Conservation (phyloP, 805 yeast species). For the Cyberlindnera mrakii region DNA sequence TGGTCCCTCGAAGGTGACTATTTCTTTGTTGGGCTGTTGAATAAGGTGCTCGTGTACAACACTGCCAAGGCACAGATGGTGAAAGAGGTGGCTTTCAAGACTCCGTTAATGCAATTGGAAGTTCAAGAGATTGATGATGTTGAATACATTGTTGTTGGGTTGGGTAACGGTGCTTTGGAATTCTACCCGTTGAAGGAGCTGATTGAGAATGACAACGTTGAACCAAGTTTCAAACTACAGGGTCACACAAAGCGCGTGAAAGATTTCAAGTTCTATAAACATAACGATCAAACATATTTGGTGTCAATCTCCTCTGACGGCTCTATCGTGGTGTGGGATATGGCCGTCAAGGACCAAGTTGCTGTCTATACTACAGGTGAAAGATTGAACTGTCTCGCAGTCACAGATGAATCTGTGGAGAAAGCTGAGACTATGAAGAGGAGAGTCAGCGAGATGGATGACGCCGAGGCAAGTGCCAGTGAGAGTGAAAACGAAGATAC, state of each 20-base stretch:
- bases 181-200: conserved; percentile 42
- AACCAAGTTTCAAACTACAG: conserved; percentile 52
- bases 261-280: conserved; percentile 51
- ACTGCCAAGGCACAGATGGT: conserved; percentile 56
- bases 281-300: conserved; percentile 41
- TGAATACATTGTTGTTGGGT: conserved; percentile 62
- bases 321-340: conserved; percentile 85
- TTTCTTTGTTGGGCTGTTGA: conserved; percentile 70
- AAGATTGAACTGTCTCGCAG: conserved; percentile 78
- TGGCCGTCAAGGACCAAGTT: conserved; percentile 61
- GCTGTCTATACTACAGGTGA: conserved; percentile 92
- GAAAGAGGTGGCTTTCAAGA: conserved; percentile 43
- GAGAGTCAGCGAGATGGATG: conserved; percentile 33
- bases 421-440: conserved; percentile 64
- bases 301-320: conserved; percentile 92
- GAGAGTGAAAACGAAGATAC: conserved; percentile 76
- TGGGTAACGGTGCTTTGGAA: conserved; percentile 62
- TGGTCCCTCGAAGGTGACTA: conserved; percentile 67
- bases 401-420: conserved; percentile 74
- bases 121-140: conserved; percentile 37
- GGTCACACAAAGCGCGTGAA: conserved; percentile 89
- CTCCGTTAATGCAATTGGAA: conserved; percentile 66
- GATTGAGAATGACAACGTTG: conserved; percentile 25
- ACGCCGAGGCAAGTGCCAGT: conserved; percentile 39
- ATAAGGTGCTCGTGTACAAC: conserved; percentile 57